Evolutionary conservation across 164 flowering plant species (phyloP), one percentile per base, ranked within the genome.

Genomic region (Kalanchoe fedtschenkoi): DNA sequence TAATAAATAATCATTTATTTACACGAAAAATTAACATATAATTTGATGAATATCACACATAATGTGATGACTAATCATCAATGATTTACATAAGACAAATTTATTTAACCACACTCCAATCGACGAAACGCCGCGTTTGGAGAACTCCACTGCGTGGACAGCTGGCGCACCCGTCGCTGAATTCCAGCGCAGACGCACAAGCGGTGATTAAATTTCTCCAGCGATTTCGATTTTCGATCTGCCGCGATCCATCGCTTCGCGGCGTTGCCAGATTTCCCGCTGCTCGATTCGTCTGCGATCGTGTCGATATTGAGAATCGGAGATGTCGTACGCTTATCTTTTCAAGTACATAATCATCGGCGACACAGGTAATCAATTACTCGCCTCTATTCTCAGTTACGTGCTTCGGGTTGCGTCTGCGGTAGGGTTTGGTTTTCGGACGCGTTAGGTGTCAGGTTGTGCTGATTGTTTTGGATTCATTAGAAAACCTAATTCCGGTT

Each of bases 341-440:
- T 76, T 76, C 68, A 76, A 72, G 66, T 72, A 67, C 44, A 76
- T 76, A 33, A 72, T 76, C 63, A 76, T 76, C 54, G 79, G 79
- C 22, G 79, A 76, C 62, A 76, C 79, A 10, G 76, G 79, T 76
- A 63, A 58, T 11, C 38, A 34, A 16, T 58, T 58, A 22, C 35
- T 58, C 38, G 6, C 17, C 28, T 33, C 26, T 2, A 21, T 32
- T 47, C 54, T 3, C 24, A 8, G 8, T 15, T 11, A 37, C 39
- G 39, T 37, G 39, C n/a, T n/a, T n/a, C n/a, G n/a, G n/a, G n/a
- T n/a, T n/a, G n/a, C n/a, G n/a, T n/a, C n/a, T n/a, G n/a, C n/a
- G n/a, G n/a, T n/a, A n/a, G n/a, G n/a, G n/a, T n/a, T n/a, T n/a
- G n/a, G n/a, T 37, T 37, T 37, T 11, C 11, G 39, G 39, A 5